phyloP scores from a whole-genome alignment of 2,329 filamentous ascomycete genomes.

The Colletotrichum sp. region DNA sequence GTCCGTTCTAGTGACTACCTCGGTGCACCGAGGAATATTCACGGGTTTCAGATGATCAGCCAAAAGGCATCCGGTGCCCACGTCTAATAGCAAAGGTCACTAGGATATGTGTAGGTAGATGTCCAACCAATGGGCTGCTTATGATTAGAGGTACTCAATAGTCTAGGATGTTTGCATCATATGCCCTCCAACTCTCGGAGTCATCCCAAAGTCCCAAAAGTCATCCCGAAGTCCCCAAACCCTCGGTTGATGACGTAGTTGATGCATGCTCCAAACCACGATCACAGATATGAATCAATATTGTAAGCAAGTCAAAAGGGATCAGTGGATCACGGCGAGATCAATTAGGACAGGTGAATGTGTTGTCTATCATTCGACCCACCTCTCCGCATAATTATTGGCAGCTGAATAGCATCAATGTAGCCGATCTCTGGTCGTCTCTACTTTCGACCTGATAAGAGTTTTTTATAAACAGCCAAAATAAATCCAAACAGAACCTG shows the following conservation, averaged over 20 bases:
- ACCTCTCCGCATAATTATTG: neutral
- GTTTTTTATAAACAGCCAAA: neutral
- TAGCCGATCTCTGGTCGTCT: fast-evolving
- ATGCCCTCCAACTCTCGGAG: neutral
- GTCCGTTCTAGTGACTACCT: neutral
- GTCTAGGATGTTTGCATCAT: neutral
- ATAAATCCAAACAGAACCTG: neutral
- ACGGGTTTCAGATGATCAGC: neutral
- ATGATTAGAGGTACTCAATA: neutral
- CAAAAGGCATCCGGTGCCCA: neutral
- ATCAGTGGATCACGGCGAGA: neutral
- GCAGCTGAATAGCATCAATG: neutral
- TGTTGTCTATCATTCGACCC: neutral
- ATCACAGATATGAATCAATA: neutral
- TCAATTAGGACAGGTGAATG: neutral
- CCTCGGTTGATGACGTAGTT: neutral
- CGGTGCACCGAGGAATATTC: neutral
- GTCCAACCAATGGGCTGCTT: neutral
- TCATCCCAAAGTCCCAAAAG: neutral
- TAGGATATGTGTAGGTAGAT: neutral
- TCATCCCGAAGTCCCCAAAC: neutral
- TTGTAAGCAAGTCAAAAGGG: neutral
- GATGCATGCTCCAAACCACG: neutral
- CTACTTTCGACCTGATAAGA: neutral
- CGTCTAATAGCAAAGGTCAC: fast-evolving